phyloP scores from a whole-genome alignment of 1,284 basidiomycete genomes.

The Cutaneotrichosporon dermatis region DNA sequence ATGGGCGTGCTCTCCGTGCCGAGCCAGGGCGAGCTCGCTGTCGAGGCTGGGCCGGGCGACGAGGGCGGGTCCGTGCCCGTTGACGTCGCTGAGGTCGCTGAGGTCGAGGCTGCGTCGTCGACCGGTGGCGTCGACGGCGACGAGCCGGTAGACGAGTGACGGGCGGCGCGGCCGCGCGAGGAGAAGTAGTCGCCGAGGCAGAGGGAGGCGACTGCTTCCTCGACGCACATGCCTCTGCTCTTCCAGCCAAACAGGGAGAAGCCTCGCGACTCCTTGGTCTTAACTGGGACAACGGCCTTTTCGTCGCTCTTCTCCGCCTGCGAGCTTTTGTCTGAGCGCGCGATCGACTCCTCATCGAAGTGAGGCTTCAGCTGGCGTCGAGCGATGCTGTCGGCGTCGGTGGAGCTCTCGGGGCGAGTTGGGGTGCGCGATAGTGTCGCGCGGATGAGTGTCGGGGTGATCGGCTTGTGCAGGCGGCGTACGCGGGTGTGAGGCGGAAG shows the following conservation, averaged over 20 bases:
- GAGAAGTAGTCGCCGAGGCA: constrained; percentile 41
- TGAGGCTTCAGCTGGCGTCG: constrained; percentile 8
- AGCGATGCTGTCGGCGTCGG: neutral
- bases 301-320: neutral
- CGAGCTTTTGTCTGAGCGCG: constrained; percentile 1
- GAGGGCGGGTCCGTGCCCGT: neutral
- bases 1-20: neutral
- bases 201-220: constrained; percentile 38
- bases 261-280: neutral
- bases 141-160: neutral
- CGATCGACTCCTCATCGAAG: constrained; percentile 5
- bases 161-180: constrained; percentile 12
- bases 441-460: constrained; percentile 34
- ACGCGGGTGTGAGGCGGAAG: constrained; percentile 5
- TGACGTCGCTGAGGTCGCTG: too few relatives aligned
- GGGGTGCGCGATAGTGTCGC: constrained; percentile 20
- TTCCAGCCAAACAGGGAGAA: constrained; percentile 20
- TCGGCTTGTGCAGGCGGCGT: constrained; percentile 34
- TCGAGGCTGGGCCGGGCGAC: too few relatives aligned
- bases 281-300: neutral
- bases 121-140: neutral
- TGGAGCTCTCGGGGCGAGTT: neutral
- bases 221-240: constrained; percentile 30
- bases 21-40: neutral
- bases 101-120: neutral